These are phyloP conservation scores for Jaltomata sinuosa DNA, from an alignment of 257 asterid genomes.

Conservation along the genomic window DNA sequence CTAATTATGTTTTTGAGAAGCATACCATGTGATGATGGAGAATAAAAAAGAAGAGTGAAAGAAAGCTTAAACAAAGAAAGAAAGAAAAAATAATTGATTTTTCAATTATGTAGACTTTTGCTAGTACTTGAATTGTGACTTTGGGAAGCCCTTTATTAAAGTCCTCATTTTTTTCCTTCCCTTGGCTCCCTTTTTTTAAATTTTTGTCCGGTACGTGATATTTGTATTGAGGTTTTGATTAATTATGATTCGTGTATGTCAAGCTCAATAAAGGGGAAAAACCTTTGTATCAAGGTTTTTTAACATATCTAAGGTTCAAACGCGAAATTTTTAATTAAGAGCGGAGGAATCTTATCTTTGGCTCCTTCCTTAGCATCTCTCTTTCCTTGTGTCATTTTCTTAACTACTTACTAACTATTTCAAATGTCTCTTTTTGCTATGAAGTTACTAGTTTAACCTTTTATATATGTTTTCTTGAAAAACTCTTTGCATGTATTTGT, in stretches of 20 bases:
- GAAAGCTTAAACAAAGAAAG: not conserved
- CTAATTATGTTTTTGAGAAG: conserved; percentile 23
- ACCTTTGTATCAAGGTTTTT: rapidly evolving
- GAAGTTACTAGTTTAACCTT: conserved; percentile 4
- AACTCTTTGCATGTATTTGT: too few species aligned
- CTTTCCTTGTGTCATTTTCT: conserved; percentile 28
- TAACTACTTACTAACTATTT: conserved; percentile 24
- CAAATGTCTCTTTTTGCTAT: conserved; percentile 19
- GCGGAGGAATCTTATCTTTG: not conserved
- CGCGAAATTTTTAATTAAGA: rapidly evolving
- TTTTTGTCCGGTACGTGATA: too few species aligned
- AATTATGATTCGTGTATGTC: not conserved
- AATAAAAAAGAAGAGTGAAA: conserved; percentile 36
- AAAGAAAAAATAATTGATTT: conserved; percentile 17
- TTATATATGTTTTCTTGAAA: too few species aligned
- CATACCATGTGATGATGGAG: conserved; percentile 49
- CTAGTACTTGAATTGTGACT: conserved; percentile 27
- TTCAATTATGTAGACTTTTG: conserved; percentile 30
- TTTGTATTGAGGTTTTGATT: too few species aligned
- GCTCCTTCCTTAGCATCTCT: not conserved
- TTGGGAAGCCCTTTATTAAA: conserved; percentile 10
- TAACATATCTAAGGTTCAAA: not conserved
- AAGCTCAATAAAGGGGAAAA: not conserved
- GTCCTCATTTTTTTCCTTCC: conserved; percentile 5
- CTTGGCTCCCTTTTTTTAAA: not conserved